A percentile compares a stretch with the other conserved stretches of the same genome.
Conservation (phyloP, 2,329 filamentous ascomycete species). For the Aspergillus quadrilineatus region DNA sequence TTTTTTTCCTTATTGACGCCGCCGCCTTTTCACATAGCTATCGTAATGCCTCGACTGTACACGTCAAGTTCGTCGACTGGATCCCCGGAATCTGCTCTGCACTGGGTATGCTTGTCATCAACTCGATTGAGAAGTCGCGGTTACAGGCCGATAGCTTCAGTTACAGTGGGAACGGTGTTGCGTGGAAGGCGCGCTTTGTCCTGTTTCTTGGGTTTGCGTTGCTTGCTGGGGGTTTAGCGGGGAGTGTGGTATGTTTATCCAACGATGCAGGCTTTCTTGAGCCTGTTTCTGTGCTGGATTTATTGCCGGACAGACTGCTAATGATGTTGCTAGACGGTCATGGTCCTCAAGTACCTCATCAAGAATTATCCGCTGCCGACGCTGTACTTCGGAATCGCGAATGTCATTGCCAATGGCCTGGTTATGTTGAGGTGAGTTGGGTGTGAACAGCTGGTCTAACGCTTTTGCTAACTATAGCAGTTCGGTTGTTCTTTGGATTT, state of each 20-base stretch:
- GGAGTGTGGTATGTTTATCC: conserved; percentile 55
- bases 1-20: conserved; percentile 69
- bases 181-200: conserved; percentile 69
- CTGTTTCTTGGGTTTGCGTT: conserved; percentile 69
- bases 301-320: conserved; percentile 11
- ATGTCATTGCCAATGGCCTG: conserved; percentile 63
- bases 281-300: neutral
- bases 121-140: conserved; percentile 67
- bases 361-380: conserved; percentile 60
- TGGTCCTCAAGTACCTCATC: conserved; percentile 68
- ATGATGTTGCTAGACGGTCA: conserved; percentile 50
- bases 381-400: conserved; percentile 66
- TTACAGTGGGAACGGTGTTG: conserved; percentile 64
- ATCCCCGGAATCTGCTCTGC: conserved; percentile 69
- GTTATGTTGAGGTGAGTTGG: conserved; percentile 65
- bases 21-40: conserved; percentile 62
- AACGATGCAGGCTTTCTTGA: neutral
- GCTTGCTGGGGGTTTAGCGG: conserved; percentile 66
- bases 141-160: conserved; percentile 64
- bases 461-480: conserved; percentile 36
- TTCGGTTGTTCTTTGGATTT: conserved; percentile 65
- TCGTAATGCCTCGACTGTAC: conserved; percentile 60
- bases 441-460: neutral
- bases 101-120: conserved; percentile 70
- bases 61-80: conserved; percentile 71